These are phyloP conservation scores for Ceratocystiopsis sp. DNA, from an alignment of 2,329 filamentous ascomycete species.

Conservation along the genomic window DNA sequence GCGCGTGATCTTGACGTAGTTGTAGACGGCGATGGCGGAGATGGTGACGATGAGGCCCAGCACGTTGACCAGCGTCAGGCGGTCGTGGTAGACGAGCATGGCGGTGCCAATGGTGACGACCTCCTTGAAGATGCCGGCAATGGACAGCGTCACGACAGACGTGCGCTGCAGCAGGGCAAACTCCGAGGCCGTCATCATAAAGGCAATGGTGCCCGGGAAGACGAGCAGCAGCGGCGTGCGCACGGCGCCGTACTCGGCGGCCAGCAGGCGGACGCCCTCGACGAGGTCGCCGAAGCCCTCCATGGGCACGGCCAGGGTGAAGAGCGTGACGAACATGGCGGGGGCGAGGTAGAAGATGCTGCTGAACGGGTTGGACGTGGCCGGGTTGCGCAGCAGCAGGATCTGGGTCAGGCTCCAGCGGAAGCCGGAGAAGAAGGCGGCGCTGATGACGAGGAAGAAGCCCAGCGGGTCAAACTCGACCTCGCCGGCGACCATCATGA, in stretches of 20 bases:
- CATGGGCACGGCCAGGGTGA: constrained; percentile 66
- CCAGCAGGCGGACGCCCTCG: constrained; percentile 46
- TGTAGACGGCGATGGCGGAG: constrained; percentile 72
- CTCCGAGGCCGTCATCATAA: constrained; percentile 91
- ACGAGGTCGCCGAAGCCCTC: constrained; percentile 59
- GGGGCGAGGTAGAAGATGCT: constrained; percentile 96
- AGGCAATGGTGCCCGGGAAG: constrained; percentile 81
- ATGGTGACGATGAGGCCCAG: constrained; percentile 80
- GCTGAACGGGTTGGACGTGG: constrained; percentile 90
- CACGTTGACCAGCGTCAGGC: constrained; percentile 73
- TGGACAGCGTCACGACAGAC: constrained; percentile 86
- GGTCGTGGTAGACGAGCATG: constrained; percentile 74
- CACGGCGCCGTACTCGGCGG: constrained; percentile 47
- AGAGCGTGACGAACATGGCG: constrained; percentile 78
- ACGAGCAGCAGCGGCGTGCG: constrained; percentile 58
- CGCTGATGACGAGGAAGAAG: constrained; percentile 82
- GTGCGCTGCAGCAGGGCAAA: constrained; percentile 91
- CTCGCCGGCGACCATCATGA: constrained; percentile 98
- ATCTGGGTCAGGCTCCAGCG: constrained; percentile 98
- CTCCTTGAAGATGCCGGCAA: constrained; percentile 98
- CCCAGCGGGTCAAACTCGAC: constrained; percentile 74
- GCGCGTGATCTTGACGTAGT: constrained; percentile 81
- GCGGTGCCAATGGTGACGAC: constrained; percentile 89
- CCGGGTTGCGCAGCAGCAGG: constrained; percentile 78
- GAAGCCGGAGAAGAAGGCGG: constrained; percentile 90